Percentiles rank a stretch among this genome's conserved stretches.
Conservation (phyloP, 257 asterid genomes). For the Nicotiana benthamiana region DNA sequence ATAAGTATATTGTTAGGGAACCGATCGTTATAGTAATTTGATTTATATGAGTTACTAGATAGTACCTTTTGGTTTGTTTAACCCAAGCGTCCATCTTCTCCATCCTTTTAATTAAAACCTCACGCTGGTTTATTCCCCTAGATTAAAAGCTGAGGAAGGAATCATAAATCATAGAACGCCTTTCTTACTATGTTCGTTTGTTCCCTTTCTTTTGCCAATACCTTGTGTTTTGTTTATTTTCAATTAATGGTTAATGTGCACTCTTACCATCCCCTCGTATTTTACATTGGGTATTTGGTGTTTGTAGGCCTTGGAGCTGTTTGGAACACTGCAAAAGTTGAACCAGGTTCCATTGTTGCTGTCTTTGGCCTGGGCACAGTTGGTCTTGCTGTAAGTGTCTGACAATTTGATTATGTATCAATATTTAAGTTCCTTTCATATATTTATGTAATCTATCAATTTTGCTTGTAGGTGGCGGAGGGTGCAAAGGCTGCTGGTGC, state of each 20-base stretch:
- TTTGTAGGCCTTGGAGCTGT: slow-evolving; percentile 94
- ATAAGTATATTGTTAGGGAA: background rate
- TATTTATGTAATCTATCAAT: background rate
- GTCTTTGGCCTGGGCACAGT: slow-evolving; percentile 95
- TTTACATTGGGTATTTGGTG: slow-evolving; percentile 2
- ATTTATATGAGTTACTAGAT: background rate
- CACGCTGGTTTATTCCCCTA: background rate
- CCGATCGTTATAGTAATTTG: background rate
- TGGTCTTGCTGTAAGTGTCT: slow-evolving; percentile 86
- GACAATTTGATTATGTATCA: background rate
- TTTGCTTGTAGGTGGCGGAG: slow-evolving; percentile 71
- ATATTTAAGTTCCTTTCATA: background rate
- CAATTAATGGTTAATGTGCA: background rate
- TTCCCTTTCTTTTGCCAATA: background rate
- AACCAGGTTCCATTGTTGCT: slow-evolving; percentile 90
- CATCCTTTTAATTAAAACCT: background rate
- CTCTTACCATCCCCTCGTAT: background rate
- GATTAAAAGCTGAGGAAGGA: background rate
- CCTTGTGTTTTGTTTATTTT: background rate
- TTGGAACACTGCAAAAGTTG: slow-evolving; percentile 99
- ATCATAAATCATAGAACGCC: background rate
- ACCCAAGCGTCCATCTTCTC: background rate
- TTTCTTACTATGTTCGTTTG: background rate
- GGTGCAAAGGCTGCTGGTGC: slow-evolving; percentile 99
- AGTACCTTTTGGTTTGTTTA: background rate